Evolutionary conservation across 23 red algal genomes (phyloP).

Genomic region (Gracilariopsis chorda): DNA sequence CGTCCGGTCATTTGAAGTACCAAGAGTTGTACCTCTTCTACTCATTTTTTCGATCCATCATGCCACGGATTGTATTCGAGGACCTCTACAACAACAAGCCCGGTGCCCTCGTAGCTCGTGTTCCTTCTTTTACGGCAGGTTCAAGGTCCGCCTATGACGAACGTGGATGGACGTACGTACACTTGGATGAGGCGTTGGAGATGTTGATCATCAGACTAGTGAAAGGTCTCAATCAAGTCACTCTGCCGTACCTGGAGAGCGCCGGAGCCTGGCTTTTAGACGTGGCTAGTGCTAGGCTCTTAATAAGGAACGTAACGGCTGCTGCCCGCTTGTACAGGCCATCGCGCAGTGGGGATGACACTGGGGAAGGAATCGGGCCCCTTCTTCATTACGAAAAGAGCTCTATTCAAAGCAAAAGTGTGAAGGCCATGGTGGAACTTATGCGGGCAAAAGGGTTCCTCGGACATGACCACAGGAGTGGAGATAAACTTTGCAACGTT

Average conservation of each 20-base stretch:
- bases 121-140: neutral
- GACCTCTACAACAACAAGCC: neutral
- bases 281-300: neutral
- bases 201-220: neutral
- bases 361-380: neutral
- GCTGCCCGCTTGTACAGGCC: neutral
- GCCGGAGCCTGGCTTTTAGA: neutral
- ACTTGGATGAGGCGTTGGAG: neutral
- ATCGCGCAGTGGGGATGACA: neutral
- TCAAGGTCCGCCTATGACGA: neutral
- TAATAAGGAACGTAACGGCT: conserved; percentile 1
- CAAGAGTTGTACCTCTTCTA: conserved; percentile 18
- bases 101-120: neutral
- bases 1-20: neutral
- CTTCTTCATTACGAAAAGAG: neutral
- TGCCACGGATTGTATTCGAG: neutral
- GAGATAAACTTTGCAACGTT: neutral
- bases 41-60: neutral
- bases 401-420: neutral
- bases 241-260: neutral
- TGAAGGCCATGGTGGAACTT: neutral
- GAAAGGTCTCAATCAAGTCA: neutral
- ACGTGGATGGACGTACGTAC: neutral
- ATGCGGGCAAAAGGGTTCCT: conserved; percentile 17
- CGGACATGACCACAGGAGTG: neutral